Evolutionary conservation across 1,139 yeast species (phyloP), one percentile per base, ranked within the genome.

Genomic region (Lodderomyces pseudojiufengensis): DNA sequence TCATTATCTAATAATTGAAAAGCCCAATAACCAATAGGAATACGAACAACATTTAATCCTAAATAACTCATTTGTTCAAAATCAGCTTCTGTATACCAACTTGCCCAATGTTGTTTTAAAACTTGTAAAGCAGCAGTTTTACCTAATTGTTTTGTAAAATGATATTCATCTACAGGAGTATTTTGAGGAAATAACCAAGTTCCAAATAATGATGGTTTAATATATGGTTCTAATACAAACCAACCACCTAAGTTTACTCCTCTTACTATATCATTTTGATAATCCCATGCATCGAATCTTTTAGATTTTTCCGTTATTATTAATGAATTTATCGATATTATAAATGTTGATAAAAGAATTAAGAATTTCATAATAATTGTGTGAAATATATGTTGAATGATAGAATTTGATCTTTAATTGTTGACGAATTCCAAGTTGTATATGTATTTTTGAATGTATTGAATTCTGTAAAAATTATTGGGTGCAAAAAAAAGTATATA

Each of bases 21-120:
- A 3, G 97, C 97, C 98, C 98, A 90, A 66, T 90, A 92, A 6
- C 97, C 97, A 43, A 90, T 76, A 20, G 97, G 97, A 41, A 90
- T 83, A 50, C 97, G 76, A 25, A 86, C 96, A 43, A 83, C 70
- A 61, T 90, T 90, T 49, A 90, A 72, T 1, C 97, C 97, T 48
- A 75, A 73, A 9, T 55, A 48, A 23, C 73, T 70, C 39, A 92
- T 85, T 39, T 70, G 62, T 34, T 58, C 45, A 49, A 90, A 80
- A 59, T 90, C 98, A 23, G 63, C 59, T 53, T 85, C 94, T 3
- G 82, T 78, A 56, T 79, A 77, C 82, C 87, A 90, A 9, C 84
- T 63, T 32, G 63, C 57, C 97, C 97, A 92, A 62, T 90, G 98
- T 18, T 67, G 48, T 35, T 70, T 61, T 45, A 90, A 68, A 25